Conservation (phyloP, 129 eudicot genomes). For the Lonicera japonica region DNA sequence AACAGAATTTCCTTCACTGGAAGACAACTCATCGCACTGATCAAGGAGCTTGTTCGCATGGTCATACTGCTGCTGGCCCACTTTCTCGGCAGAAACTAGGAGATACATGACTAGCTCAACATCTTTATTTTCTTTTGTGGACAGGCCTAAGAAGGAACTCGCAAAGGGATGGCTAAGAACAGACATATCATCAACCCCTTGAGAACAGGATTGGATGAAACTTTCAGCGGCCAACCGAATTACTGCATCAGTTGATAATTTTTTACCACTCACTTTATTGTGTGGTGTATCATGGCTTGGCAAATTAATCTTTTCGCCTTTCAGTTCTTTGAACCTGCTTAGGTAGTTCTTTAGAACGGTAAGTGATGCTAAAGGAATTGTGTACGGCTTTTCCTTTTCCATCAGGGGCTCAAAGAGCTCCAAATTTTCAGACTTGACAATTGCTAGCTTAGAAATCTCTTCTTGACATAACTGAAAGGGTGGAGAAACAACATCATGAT, state of each 20-base stretch:
- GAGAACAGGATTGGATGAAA: constrained; percentile 20
- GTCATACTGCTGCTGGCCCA: constrained; percentile 12
- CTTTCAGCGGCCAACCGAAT: constrained; percentile 28
- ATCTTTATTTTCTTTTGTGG: constrained; percentile 7
- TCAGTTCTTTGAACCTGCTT: constrained; percentile 7
- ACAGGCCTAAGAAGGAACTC: constrained; percentile 1
- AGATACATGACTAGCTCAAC: constrained; percentile 27
- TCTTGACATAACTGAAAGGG: constrained; percentile 22
- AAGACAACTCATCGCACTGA: constrained; percentile 9
- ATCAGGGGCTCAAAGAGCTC: constrained; percentile 14
- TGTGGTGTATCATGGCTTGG: constrained; percentile 5
- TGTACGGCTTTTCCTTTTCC: constrained; percentile 5
- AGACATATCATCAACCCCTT: constrained; percentile 5
- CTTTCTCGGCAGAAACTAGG: constrained; percentile 31
- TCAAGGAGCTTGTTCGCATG: constrained; percentile 14
- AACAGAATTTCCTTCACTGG: constrained; percentile 15
- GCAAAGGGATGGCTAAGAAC: constrained; percentile 8
- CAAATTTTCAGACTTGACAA: constrained; percentile 21
- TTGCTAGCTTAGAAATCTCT: constrained; percentile 25
- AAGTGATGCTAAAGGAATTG: constrained; percentile 14
- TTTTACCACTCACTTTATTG: constrained; percentile 2
- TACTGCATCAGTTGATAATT: constrained; percentile 26
- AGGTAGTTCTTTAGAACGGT: constrained; percentile 16
- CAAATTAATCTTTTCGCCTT: neutral
- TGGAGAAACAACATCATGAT: constrained; percentile 21